Evolutionary conservation across 2,329 filamentous ascomycete species (phyloP).

Genomic region (Ophiocordyceps robertsii): DNA sequence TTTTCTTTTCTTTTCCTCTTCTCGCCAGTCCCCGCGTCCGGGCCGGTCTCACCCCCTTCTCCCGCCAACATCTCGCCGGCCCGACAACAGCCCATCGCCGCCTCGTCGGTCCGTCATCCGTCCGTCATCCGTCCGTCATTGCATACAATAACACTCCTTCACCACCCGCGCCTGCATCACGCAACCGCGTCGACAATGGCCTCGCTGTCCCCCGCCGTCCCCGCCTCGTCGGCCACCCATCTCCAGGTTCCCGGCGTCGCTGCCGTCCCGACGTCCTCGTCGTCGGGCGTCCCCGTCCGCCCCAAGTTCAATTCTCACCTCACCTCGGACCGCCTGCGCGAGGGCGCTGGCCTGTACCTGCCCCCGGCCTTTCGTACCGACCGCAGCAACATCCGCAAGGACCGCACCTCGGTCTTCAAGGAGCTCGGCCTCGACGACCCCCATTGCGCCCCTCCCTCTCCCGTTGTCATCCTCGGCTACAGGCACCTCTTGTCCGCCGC

Average conservation of each 20-base stretch:
- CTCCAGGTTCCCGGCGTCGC: not conserved
- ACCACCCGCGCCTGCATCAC: not conserved
- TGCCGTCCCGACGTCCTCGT: not conserved
- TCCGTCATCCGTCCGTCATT: not conserved
- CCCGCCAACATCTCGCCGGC: not conserved
- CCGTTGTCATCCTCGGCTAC: not conserved
- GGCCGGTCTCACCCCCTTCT: not conserved
- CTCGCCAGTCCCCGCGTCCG: not conserved
- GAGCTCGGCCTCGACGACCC: slow-evolving; percentile 33
- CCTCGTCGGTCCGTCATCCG: not conserved
- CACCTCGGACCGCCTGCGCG: slow-evolving; percentile 37
- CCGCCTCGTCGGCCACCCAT: not conserved
- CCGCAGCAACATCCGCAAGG: slow-evolving; percentile 32
- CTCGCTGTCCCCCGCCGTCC: not conserved
- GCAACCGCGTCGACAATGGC: not conserved
- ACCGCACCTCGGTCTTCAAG: slow-evolving; percentile 37
- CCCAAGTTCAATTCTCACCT: slow-evolving; percentile 36
- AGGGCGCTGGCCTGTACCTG: slow-evolving; percentile 25
- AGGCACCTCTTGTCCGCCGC: not conserved
- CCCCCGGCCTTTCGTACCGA: slow-evolving; percentile 24
- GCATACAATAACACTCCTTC: not conserved
- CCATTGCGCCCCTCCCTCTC: slow-evolving; percentile 1
- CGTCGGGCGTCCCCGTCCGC: slow-evolving; percentile 15
- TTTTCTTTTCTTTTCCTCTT: not conserved
- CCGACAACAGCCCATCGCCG: not conserved